Evolutionary conservation across 331 rosid genomes (phyloP).

Genomic region (Quercus tomentella): DNA sequence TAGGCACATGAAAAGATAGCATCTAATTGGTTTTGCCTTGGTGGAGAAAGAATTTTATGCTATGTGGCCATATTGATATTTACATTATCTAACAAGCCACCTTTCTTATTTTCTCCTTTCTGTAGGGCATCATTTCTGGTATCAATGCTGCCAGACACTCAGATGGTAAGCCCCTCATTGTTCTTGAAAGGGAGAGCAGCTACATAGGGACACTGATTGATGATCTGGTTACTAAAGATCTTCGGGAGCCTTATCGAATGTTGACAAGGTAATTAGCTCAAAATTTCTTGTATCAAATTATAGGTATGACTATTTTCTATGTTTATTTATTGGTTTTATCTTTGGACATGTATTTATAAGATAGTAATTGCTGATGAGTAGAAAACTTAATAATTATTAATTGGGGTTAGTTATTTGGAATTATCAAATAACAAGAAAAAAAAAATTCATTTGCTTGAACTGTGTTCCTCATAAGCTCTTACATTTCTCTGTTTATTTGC

Average conservation of each 20-base stretch:
- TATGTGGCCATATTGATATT: constrained; percentile 9
- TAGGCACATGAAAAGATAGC: not conserved
- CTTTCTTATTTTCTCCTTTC: constrained; percentile 3
- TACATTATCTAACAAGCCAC: constrained; percentile 13
- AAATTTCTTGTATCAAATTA: not conserved
- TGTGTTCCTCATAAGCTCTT: not conserved
- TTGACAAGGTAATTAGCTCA: constrained; percentile 72
- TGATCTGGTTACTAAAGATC: constrained; percentile 95
- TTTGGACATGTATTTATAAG: not conserved
- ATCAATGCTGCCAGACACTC: constrained; percentile 93
- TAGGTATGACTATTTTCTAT: not conserved
- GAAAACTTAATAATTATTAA: not conserved
- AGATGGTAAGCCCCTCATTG: constrained; percentile 72
- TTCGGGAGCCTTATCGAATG: constrained; percentile 98
- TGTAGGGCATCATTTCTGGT: constrained; percentile 88
- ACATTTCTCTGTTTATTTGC: not conserved
- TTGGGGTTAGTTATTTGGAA: not conserved
- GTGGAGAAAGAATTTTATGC: constrained; percentile 4
- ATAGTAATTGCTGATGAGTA: not conserved
- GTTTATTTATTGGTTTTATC: not conserved
- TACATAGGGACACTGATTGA: constrained; percentile 87
- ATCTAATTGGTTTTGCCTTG: not conserved
- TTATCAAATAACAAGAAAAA: not conserved
- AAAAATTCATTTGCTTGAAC: not conserved
- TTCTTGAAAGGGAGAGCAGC: constrained; percentile 98